Conservation (phyloP, 495 filamentous ascomycete species). For the Clavariopsis aquatica region DNA sequence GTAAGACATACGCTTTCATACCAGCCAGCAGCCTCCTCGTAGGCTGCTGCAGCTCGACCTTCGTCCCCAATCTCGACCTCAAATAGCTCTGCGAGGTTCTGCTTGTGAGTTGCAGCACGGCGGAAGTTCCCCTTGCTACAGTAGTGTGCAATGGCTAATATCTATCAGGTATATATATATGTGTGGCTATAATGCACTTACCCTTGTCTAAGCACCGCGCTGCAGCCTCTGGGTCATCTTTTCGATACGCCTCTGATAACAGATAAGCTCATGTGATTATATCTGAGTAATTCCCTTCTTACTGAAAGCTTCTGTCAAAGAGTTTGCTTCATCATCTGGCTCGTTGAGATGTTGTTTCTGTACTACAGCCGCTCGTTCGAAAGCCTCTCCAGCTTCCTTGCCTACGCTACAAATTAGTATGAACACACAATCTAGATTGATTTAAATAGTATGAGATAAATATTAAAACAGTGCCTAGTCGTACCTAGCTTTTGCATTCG, state of each 20-base stretch:
- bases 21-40: constrained; percentile 78
- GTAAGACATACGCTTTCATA: constrained; percentile 77
- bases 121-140: constrained; percentile 69
- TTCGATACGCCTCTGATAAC: constrained; percentile 30
- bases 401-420: constrained; percentile 15
- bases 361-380: constrained; percentile 35
- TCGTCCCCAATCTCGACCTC: constrained; percentile 76
- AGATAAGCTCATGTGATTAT: constrained; percentile 5
- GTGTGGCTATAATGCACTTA: neutral
- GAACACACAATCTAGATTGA: neutral
- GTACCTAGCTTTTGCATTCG: constrained; percentile 69
- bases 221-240: constrained; percentile 31
- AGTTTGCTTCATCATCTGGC: constrained; percentile 32
- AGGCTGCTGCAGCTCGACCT: constrained; percentile 73
- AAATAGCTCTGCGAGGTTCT: constrained; percentile 78
- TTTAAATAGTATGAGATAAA: neutral
- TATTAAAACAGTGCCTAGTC: constrained; percentile 10
- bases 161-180: neutral
- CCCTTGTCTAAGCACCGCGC: constrained; percentile 32
- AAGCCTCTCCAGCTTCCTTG: constrained; percentile 37
- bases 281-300: neutral
- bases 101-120: constrained; percentile 82
- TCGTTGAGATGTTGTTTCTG: constrained; percentile 36
- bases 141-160: constrained; percentile 33
- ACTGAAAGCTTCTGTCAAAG: constrained; percentile 37